Base-by-base conservation (phyloP, 345 rosid genomes). In the Chamaenerion angustifolium region DNA sequence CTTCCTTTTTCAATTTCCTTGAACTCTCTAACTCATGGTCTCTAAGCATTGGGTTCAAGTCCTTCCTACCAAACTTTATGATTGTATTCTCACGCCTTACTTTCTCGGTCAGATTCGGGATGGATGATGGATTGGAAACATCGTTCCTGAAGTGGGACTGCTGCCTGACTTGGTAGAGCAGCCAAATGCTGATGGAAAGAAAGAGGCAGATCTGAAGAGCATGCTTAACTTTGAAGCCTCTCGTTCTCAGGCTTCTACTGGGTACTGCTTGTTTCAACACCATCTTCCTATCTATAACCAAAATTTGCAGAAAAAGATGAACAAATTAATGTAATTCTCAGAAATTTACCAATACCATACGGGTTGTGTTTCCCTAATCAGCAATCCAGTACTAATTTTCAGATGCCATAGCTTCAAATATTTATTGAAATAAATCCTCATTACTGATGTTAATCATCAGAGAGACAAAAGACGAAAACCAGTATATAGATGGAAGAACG, bases 161-260 rank as follows among this genome's bases (percentile, higher is more conserved):
- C 55, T 63, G 73, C 67, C 57, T 74, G 23, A 71, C 68, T 48
- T 71, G 83, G 76, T 77, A 66, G 54, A 82, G 57, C 65, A 79
- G 35, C 92, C 92, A 82, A 27, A 69, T 21, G 66, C 66, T 71
- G 54, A 71, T 31, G 48, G 69, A 79, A 46, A 82, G 62, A 57
- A 77, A 64, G 10, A 72, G 58, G 63, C 56, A 67, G 53, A 77
- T 56, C 62, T 79, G 86, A 59, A 77, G 54, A 48, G 72, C 64
- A 46, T 73, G 79, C 59, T 75, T 82, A 51, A 77, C 76, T 58
- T 75, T 82, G 45, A 79, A 67, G 46, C 86, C 83, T 67, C 64
- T 79, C 3, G 82, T 55, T 59, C 77, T 79, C 56, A 56, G 61
- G 59, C 58, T 74, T 59, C 70, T 76, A 41, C 61, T 68, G 1